Evolutionary conservation across 2,329 filamentous ascomycete genomes (phyloP), one percentile per base, ranked within the genome.

Genomic region (Fusarium sp.): DNA sequence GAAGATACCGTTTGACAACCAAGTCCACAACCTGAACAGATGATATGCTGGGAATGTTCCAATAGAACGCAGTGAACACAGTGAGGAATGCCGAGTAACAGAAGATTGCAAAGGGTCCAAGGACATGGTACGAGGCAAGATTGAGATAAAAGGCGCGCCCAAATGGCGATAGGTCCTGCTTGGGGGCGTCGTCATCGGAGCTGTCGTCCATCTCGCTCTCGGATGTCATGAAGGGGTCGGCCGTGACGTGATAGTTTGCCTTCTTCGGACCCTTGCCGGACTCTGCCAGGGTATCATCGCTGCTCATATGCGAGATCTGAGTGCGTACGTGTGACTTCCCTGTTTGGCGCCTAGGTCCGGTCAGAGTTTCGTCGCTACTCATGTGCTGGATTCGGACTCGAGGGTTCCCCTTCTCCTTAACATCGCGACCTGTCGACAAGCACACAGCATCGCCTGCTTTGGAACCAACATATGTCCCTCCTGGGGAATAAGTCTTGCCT

Each of bases 91-190:
- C 80, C 1, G 86, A 88, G 79, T 90, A 90, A 66, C 83, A 79
- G 76, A 88, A 86, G 71, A 89, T 89, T 14, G 82, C 78, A 63
- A 82, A 82, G 13, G 84, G 85, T 2, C 85, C 83, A 47, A 88
- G 80, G 27, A 90, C 88, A 47, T 82, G 81, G 80, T 89, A 90
- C 1, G 85, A 82, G 2, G 88, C 86, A 57, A 86, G 79, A 20
- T 83, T 82, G 54, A 86, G 81, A 79, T 90, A 90, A 78, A 90
- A 90, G 3, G 88, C 88, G 11, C 87, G 84, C 33, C 88, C 88
- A 71, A 91, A 90, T 0, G 88, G 88, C 4, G 83, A 83, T 8
- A 80, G 71, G 22, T 74, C 71, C 25, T 73, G 57, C 14, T 64
- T 35, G 9, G 62, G 36, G 6, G 42, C 18, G 5, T 58, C 33